A percentile compares a stretch with the other conserved stretches of the same genome.
phyloP scores from a whole-genome alignment of 768 basidiomycete species.

The Pleurotus platypus region DNA sequence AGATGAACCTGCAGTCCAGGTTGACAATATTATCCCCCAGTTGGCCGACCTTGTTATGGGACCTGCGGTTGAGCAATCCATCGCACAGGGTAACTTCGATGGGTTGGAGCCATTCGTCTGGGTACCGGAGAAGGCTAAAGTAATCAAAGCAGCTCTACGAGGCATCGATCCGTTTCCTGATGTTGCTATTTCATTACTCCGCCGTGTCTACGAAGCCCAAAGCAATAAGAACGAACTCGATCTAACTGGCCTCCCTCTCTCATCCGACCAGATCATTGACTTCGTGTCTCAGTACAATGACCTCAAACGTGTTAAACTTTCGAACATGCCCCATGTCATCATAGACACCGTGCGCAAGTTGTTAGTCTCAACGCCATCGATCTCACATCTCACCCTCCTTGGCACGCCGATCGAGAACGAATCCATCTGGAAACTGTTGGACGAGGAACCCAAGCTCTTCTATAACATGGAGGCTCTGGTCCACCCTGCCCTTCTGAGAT shows the following conservation, averaged over 20 bases:
- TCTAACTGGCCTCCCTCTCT: conserved; percentile 20
- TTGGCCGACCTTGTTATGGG: conserved; percentile 22
- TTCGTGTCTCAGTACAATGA: conserved; percentile 5
- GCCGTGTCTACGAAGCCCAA: conserved; percentile 10
- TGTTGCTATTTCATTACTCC: conserved; percentile 20
- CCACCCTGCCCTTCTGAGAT: conserved; percentile 22
- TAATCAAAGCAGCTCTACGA: conserved; percentile 17
- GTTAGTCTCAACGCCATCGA: conserved; percentile 14
- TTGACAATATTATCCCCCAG: conserved; percentile 14
- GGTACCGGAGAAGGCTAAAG: conserved; percentile 23
- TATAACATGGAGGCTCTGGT: conserved; percentile 21
- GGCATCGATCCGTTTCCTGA: conserved; percentile 21
- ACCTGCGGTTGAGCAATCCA: conserved; percentile 21
- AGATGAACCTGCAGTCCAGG: background rate
- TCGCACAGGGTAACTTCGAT: conserved; percentile 18
- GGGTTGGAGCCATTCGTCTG: conserved; percentile 23
- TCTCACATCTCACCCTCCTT: conserved; percentile 22
- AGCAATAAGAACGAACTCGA: conserved; percentile 14
- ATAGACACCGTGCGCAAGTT: conserved; percentile 18
- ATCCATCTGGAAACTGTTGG: conserved; percentile 20
- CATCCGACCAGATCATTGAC: conserved; percentile 19
- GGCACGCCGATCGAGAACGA: conserved; percentile 18
- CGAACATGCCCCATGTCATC: conserved; percentile 21
- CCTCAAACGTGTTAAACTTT: conserved; percentile 21
- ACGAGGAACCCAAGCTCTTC: conserved; percentile 21